Percentiles rank a stretch among this genome's conserved stretches.
Evolutionary conservation across 805 yeast species (phyloP).

Genomic region (Saccharomycopsis fermentans): DNA sequence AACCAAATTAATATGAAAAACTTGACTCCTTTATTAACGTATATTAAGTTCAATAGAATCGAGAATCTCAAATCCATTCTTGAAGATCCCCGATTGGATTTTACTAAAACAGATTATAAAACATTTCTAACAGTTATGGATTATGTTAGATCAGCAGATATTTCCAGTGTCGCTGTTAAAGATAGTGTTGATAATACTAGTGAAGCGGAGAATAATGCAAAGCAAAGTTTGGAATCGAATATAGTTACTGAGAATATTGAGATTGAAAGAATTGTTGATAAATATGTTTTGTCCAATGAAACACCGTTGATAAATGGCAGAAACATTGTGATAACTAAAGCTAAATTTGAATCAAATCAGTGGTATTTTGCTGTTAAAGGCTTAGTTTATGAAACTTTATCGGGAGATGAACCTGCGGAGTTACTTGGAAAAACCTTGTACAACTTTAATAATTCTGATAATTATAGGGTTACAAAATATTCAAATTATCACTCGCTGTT

Average conservation of each 20-base stretch:
- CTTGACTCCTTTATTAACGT: conserved; percentile 61
- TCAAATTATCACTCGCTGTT: conserved; percentile 23
- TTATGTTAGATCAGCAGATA: conserved; percentile 30
- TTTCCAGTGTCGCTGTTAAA: neutral
- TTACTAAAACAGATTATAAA: conserved; percentile 23
- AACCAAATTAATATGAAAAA: conserved; percentile 38
- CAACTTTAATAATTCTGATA: neutral
- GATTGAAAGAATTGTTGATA: conserved; percentile 29
- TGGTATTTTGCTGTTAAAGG: conserved; percentile 26
- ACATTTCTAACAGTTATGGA: conserved; percentile 30
- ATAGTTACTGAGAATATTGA: conserved; percentile 7
- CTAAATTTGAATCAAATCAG: conserved; percentile 25
- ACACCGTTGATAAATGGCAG: conserved; percentile 21
- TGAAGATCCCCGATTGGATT: conserved; percentile 38
- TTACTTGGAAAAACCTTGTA: neutral
- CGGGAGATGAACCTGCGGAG: neutral
- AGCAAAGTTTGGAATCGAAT: neutral
- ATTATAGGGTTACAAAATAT: conserved; percentile 10
- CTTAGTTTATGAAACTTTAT: conserved; percentile 1
- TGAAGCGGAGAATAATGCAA: neutral
- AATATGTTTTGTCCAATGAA: conserved; percentile 19
- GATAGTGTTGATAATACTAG: neutral
- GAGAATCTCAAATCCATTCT: conserved; percentile 48
- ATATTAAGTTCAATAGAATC: conserved; percentile 55
- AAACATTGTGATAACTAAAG: conserved; percentile 28